phyloP scores from a whole-genome alignment of 2,329 filamentous ascomycete species.

The Botrytis tulipae region DNA sequence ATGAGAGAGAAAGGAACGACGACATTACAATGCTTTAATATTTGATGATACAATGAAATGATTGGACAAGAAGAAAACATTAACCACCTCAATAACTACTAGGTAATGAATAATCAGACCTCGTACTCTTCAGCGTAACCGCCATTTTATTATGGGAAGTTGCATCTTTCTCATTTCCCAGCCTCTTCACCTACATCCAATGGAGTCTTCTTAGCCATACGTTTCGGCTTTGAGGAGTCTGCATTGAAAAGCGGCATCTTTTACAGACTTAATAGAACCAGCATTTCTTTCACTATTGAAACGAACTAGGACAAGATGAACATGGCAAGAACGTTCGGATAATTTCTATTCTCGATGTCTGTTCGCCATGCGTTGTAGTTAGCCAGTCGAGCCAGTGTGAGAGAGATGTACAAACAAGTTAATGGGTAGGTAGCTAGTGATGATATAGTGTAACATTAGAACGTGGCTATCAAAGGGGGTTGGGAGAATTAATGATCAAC shows the following conservation, averaged over 20 bases:
- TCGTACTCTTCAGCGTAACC: conserved; percentile 1
- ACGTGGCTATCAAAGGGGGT: background rate
- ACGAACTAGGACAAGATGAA: background rate
- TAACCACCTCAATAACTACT: background rate
- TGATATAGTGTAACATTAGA: background rate
- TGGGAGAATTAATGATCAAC: background rate
- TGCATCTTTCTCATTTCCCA: conserved; percentile 12
- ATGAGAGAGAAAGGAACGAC: background rate
- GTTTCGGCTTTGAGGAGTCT: background rate
- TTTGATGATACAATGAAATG: background rate
- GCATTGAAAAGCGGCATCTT: background rate
- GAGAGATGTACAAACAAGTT: background rate
- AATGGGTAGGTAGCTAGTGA: background rate
- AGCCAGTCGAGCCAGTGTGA: background rate
- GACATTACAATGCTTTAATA: background rate
- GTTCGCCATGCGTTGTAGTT: background rate
- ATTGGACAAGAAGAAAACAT: background rate
- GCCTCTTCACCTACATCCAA: background rate
- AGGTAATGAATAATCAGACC: background rate
- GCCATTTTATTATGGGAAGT: background rate
- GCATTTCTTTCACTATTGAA: background rate
- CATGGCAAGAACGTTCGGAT: background rate
- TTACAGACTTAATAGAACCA: background rate
- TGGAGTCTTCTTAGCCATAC: background rate
- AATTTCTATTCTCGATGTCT: background rate